Evolutionary conservation across 306 rosid species (phyloP).

Genomic region (Cicer arietinum): DNA sequence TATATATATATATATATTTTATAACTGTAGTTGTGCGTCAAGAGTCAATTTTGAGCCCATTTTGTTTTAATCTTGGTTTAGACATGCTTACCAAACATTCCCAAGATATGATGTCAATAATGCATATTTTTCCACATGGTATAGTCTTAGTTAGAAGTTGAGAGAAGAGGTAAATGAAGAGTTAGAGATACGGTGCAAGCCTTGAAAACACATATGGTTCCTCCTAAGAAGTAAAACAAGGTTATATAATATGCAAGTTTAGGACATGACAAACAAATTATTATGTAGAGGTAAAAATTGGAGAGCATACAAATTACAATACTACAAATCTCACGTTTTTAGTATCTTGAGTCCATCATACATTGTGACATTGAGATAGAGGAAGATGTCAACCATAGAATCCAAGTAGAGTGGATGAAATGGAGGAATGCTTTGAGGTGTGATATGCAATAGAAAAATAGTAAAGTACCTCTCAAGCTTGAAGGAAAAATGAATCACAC

Average conservation of each 20-base stretch:
- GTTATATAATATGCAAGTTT: not conserved
- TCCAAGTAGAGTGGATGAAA: slow-evolving; percentile 1
- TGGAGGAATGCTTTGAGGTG: slow-evolving; percentile 6
- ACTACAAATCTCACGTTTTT: slow-evolving; percentile 9
- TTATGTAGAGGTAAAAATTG: slow-evolving; percentile 1
- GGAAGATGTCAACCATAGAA: not conserved
- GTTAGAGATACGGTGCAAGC: not conserved
- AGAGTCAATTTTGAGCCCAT: not conserved
- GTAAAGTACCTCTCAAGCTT: slow-evolving; percentile 10
- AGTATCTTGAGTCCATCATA: not conserved
- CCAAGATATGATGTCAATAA: not conserved
- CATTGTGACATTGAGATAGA: not conserved
- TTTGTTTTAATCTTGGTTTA: not conserved
- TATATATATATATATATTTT: no score
- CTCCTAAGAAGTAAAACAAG: slow-evolving; percentile 10
- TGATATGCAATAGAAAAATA: not conserved
- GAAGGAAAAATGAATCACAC: not conserved
- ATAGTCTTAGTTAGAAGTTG: slow-evolving; percentile 3
- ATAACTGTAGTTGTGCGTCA: not conserved
- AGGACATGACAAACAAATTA: not conserved
- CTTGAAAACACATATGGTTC: not conserved
- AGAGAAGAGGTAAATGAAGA: not conserved
- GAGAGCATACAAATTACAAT: not conserved
- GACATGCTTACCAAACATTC: not conserved
- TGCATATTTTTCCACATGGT: not conserved